These are phyloP conservation scores for Salix arbutifolia DNA, from an alignment of 345 rosid species.

Conservation along the genomic window DNA sequence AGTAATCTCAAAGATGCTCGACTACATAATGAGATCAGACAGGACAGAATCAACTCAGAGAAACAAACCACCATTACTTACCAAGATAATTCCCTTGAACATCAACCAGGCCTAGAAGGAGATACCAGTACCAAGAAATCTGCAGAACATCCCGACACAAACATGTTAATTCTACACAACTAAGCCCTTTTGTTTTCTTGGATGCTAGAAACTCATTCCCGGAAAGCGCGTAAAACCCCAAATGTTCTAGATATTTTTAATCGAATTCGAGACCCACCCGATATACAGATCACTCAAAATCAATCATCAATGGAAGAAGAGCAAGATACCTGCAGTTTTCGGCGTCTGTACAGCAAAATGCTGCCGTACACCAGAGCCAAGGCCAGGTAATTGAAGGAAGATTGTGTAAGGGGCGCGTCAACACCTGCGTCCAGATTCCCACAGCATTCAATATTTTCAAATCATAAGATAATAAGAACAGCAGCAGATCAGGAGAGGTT, in stretches of 20 bases:
- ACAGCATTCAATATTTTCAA: not conserved
- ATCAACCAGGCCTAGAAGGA: slow-evolving; percentile 51
- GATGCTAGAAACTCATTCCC: no score
- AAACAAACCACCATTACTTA: slow-evolving; percentile 22
- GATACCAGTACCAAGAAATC: slow-evolving; percentile 64
- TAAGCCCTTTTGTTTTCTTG: not conserved
- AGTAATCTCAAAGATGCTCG: not conserved
- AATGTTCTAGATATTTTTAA: no score
- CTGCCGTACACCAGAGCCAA: slow-evolving; percentile 50
- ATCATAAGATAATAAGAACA: not conserved
- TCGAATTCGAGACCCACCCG: no score
- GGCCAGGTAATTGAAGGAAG: slow-evolving; percentile 34
- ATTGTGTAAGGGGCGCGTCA: slow-evolving; percentile 55
- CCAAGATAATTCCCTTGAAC: slow-evolving; percentile 62
- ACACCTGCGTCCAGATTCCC: slow-evolving; percentile 32
- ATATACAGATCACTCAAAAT: not conserved
- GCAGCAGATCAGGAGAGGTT: not conserved
- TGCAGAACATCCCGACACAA: slow-evolving; percentile 13
- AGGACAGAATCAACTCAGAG: not conserved
- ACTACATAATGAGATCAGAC: not conserved
- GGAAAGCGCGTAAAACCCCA: no score
- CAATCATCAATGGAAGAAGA: not conserved
- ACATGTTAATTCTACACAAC: not conserved
- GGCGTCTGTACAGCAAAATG: slow-evolving; percentile 40
- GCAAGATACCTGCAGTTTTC: slow-evolving; percentile 29